Evolutionary conservation across 2,329 filamentous ascomycete species (phyloP), one percentile per base, ranked within the genome.

Genomic region (Teratosphaeriaceae sp.): DNA sequence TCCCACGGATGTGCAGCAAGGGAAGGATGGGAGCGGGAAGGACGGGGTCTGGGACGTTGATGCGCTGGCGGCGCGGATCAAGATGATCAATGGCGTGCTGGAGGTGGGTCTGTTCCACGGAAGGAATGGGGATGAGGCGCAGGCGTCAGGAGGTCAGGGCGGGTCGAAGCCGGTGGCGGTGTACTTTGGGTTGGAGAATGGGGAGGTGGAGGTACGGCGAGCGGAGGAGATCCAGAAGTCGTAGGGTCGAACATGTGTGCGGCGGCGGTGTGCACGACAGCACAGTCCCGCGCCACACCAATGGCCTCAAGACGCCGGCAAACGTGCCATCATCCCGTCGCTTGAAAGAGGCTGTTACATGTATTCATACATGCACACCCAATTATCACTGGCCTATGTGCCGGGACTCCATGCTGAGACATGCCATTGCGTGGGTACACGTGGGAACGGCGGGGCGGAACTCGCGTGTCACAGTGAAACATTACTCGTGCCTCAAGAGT

Each of bases 101-200:
- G 92, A 95, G 61, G 89, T 94, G 21, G 92, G 92, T 12, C 75
- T 98, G 35, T 98, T 98, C 70, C 79, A 81, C 31, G 90, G 90
- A 3, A 62, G 81, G 57, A 89, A 90, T 47, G 90, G 90, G 0
- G 70, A 78, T 13, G 74, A 94, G 63, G 77, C 79, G 24, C 61
- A 66, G 46, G 77, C 76, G 31, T 70, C 75, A 42, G 71, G 75
- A 45, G 71, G 74, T 42, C 67, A 79, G 36, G 83, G 85, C 37
- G 88, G 86, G 1, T 88, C 96, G 69, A 94, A 90, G 69, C 92
- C 92, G 0, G 76, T 96, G 11, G 88, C 88, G 21, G 89, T 88
- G 19, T 98, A 97, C 69, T 98, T 97, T 67, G 92, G 92, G 26
- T 85, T 92, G 79, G 78, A 84, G 34, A 85, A 73, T 48, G 71